Conservation (phyloP, 306 rosid species). For the Rosa chinensis region DNA sequence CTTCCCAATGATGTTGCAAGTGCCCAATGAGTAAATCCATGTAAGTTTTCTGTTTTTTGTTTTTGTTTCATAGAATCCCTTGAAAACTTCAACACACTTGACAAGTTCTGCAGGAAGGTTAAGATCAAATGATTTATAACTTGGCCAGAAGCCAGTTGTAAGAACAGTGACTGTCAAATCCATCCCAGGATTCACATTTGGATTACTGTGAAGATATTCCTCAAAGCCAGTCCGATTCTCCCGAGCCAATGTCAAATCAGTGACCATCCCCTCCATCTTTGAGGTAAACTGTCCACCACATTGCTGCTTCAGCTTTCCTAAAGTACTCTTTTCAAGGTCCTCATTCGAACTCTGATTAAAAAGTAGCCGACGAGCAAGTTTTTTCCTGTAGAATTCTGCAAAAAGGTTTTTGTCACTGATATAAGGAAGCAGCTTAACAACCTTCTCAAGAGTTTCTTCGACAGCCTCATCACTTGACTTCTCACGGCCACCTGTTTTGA, state of each 20-base stretch:
- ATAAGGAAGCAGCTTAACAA: slow-evolving; percentile 58
- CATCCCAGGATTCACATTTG: slow-evolving; percentile 55
- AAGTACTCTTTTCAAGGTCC: slow-evolving; percentile 64
- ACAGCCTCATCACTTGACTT: slow-evolving; percentile 61
- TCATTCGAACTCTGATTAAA: slow-evolving; percentile 67
- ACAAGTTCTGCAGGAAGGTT: slow-evolving; percentile 73
- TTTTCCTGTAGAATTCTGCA: slow-evolving; percentile 84
- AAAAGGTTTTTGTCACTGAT: slow-evolving; percentile 75
- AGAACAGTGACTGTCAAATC: slow-evolving; percentile 69
- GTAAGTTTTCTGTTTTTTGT: slow-evolving; percentile 62
- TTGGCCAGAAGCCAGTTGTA: slow-evolving; percentile 86
- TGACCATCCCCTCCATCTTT: slow-evolving; percentile 88
- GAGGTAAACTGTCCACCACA: slow-evolving; percentile 78
- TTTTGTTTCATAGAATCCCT: slow-evolving; percentile 56
- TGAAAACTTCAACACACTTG: slow-evolving; percentile 69
- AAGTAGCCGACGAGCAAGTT: slow-evolving; percentile 75
- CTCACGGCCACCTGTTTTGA: slow-evolving; percentile 66
- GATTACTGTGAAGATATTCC: slow-evolving; percentile 49
- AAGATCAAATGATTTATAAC: slow-evolving; percentile 67
- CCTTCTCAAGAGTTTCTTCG: slow-evolving; percentile 73
- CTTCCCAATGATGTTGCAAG: slow-evolving; percentile 61
- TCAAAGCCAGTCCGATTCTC: slow-evolving; percentile 61
- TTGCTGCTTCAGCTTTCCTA: slow-evolving; percentile 64
- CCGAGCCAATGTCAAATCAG: slow-evolving; percentile 60
- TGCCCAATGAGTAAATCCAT: slow-evolving; percentile 80